phyloP scores from a whole-genome alignment of 192 early-diverging fungal species.

The Podila horticola region DNA sequence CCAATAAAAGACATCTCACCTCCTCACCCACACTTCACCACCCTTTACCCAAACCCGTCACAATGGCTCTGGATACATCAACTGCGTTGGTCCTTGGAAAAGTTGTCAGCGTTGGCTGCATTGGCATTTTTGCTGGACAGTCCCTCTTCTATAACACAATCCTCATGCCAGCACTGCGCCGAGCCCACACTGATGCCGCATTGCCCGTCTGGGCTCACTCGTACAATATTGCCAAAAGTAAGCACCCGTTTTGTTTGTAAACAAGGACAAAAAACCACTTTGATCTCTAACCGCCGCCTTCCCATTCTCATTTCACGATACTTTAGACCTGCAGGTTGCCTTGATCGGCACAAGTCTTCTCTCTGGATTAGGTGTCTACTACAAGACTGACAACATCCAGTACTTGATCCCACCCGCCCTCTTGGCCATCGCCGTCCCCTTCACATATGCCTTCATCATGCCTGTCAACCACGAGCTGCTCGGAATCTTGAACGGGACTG shows the following conservation, averaged over 20 bases:
- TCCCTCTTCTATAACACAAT: constrained; percentile 20
- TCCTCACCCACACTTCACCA: background rate
- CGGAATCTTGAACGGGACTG: constrained; percentile 10
- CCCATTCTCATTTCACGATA: background rate
- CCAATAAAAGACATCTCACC: background rate
- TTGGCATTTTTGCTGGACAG: constrained; percentile 30
- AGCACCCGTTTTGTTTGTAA: background rate
- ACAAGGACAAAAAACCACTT: background rate
- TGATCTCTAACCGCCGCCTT: background rate
- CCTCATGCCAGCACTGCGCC: constrained; percentile 26
- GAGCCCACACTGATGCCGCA: background rate
- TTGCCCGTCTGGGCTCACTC: constrained; percentile 29
- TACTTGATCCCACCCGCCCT: constrained; percentile 14
- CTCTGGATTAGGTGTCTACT: constrained; percentile 10
- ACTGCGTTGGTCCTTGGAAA: background rate
- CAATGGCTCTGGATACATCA: background rate
- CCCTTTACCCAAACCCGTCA: background rate
- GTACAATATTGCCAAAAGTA: constrained; percentile 13
- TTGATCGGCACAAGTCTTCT: constrained; percentile 8
- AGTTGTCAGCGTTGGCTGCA: constrained; percentile 17
- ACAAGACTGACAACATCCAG: constrained; percentile 23
- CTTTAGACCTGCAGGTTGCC: constrained; percentile 9
- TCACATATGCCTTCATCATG: constrained; percentile 18
- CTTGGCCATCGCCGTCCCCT: constrained; percentile 26
- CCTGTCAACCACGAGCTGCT: constrained; percentile 22